Evolutionary conservation across 2,329 filamentous ascomycete genomes (phyloP).

Genomic region (Hymenoscyphus infarciens): DNA sequence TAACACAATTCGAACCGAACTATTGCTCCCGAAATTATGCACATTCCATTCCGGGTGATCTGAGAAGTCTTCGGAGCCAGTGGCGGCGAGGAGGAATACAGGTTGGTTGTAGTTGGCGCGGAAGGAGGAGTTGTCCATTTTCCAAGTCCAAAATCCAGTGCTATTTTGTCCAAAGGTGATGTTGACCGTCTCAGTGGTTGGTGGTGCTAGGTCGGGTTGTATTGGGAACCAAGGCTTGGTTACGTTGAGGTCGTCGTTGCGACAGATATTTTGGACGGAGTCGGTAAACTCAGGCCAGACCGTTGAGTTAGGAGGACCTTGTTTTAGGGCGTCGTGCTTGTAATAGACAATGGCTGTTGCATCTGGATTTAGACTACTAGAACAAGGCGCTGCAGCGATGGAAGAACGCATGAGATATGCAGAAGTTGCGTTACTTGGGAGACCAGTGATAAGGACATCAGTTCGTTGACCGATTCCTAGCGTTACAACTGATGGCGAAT

Average conservation of each 20-base stretch:
- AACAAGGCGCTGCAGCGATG: slow-evolving; percentile 40
- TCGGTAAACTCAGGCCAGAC: slow-evolving; percentile 19
- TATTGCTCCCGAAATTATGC: slow-evolving; percentile 3
- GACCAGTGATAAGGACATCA: slow-evolving; percentile 40
- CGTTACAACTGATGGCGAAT: slow-evolving; percentile 42
- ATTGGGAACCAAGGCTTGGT: slow-evolving; percentile 27
- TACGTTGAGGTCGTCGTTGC: slow-evolving; percentile 20
- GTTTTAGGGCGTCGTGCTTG: slow-evolving; percentile 39
- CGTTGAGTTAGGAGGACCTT: slow-evolving; percentile 16
- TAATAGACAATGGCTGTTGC: slow-evolving; percentile 64
- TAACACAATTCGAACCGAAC: slow-evolving; percentile 43
- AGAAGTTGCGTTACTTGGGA: slow-evolving; percentile 29
- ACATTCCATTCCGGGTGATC: slow-evolving; percentile 8
- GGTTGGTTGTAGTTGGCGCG: slow-evolving; percentile 9
- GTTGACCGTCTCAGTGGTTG: slow-evolving; percentile 22
- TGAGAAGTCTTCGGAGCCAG: neutral
- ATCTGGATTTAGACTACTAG: slow-evolving; percentile 43
- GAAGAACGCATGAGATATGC: slow-evolving; percentile 56
- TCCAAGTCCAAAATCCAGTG: slow-evolving; percentile 6
- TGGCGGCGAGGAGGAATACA: slow-evolving; percentile 5
- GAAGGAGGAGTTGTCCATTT: slow-evolving; percentile 8
- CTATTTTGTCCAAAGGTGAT: slow-evolving; percentile 50
- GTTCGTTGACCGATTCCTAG: slow-evolving; percentile 54
- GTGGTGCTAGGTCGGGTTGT: slow-evolving; percentile 19
- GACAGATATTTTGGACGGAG: slow-evolving; percentile 13